A percentile compares a stretch with the other conserved stretches of the same genome.
phyloP scores from a whole-genome alignment of 805 yeast genomes.

The Nakazawaea wyomingensis region DNA sequence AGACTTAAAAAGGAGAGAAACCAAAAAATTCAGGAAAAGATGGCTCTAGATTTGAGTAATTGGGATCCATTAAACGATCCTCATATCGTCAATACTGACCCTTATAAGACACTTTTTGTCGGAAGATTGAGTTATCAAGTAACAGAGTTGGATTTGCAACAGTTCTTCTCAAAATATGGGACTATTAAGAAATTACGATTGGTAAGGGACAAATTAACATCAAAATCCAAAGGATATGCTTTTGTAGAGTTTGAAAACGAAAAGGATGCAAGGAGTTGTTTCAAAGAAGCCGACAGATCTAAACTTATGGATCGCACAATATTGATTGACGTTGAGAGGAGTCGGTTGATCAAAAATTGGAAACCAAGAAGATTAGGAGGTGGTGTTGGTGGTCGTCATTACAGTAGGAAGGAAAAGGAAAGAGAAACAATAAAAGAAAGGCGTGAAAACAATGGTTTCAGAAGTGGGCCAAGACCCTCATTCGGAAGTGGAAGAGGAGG shows the following conservation, averaged over 20 bases:
- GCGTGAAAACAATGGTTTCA: neutral
- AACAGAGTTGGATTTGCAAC: conserved; percentile 64
- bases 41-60: conserved; percentile 29
- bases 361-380: conserved; percentile 80
- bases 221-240: conserved; percentile 75
- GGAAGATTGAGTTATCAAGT: conserved; percentile 62
- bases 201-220: conserved; percentile 46
- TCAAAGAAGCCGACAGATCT: conserved; percentile 50
- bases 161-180: conserved; percentile 61
- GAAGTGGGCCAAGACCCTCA: neutral
- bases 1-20: conserved; percentile 22
- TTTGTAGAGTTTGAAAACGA: conserved; percentile 68
- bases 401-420: conserved; percentile 4
- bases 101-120: conserved; percentile 73
- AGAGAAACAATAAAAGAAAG: neutral
- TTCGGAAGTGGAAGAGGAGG: neutral
- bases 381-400: conserved; percentile 75
- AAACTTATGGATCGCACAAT: conserved; percentile 48
- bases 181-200: conserved; percentile 57
- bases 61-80: conserved; percentile 60
- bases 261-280: conserved; percentile 56
- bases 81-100: conserved; percentile 55
- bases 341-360: conserved; percentile 62
- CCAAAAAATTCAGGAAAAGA: conserved; percentile 19
- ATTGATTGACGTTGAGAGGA: conserved; percentile 70